Conservation (phyloP, 345 rosid species). For the Trapa incisa region DNA sequence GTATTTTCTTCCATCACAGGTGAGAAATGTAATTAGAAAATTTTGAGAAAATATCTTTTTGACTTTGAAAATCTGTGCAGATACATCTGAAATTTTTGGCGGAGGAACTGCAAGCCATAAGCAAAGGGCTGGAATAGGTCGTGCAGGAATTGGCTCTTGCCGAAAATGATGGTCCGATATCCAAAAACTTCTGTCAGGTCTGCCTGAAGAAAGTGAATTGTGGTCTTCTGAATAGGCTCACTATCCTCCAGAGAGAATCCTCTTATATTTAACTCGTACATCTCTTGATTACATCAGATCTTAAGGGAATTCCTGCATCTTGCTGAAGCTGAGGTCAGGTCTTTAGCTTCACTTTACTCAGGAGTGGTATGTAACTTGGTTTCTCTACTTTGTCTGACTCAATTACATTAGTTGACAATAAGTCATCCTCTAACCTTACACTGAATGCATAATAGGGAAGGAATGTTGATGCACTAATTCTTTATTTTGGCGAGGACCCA, state of each 20-base stretch:
- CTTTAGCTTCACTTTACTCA: constrained; percentile 69
- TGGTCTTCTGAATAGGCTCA: background rate
- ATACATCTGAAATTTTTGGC: constrained; percentile 87
- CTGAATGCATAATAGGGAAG: constrained; percentile 39
- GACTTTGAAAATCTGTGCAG: constrained; percentile 23
- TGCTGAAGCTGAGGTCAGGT: constrained; percentile 82
- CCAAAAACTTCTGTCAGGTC: constrained; percentile 64
- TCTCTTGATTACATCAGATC: constrained; percentile 16
- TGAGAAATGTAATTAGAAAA: background rate
- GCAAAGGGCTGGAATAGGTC: constrained; percentile 89
- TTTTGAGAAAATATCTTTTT: background rate
- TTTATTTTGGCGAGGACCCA: constrained; percentile 96
- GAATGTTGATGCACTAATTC: constrained; percentile 74
- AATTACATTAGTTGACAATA: background rate
- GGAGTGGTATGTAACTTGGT: constrained; percentile 52
- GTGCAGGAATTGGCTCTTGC: constrained; percentile 71
- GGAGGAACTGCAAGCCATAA: constrained; percentile 96
- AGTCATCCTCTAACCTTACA: background rate
- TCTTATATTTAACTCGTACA: background rate
- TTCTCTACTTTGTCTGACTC: background rate
- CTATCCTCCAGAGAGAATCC: background rate
- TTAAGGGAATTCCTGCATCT: constrained; percentile 60
- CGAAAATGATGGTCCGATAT: constrained; percentile 76
- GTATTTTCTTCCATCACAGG: constrained; percentile 18
- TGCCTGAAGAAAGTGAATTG: background rate